phyloP scores from a whole-genome alignment of 1,284 basidiomycete species.

The Rugosomyces carneus region DNA sequence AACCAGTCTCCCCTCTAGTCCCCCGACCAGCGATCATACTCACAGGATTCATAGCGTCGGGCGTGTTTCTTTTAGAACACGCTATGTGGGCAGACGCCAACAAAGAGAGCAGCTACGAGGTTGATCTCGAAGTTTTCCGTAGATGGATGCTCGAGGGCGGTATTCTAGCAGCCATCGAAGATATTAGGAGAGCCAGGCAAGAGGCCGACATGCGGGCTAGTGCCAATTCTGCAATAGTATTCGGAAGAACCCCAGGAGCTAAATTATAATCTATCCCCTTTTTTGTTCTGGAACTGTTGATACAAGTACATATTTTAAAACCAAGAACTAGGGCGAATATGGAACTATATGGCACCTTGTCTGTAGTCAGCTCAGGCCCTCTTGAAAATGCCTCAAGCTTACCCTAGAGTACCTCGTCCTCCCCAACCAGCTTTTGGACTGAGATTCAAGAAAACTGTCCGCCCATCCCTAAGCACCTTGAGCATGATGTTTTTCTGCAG shows the following conservation, averaged over 20 bases:
- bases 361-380: conserved; percentile 3
- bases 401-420: conserved; percentile 81
- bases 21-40: conserved; percentile 53
- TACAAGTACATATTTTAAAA: neutral
- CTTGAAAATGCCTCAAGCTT: conserved; percentile 20
- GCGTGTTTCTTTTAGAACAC: conserved; percentile 58
- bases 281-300: neutral
- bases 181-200: conserved; percentile 32
- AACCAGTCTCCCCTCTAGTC: conserved; percentile 38
- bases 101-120: conserved; percentile 25
- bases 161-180: conserved; percentile 32
- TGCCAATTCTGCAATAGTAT: conserved; percentile 34
- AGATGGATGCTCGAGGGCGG: conserved; percentile 57
- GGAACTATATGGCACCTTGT: conserved; percentile 73
- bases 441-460: conserved; percentile 28
- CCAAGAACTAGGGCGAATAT: conserved; percentile 21
- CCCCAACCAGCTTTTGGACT: conserved; percentile 44
- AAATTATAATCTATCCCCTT: conserved; percentile 13
- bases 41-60: conserved; percentile 45
- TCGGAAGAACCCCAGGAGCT: conserved; percentile 17
- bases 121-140: conserved; percentile 47
- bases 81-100: conserved; percentile 47
- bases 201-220: conserved; percentile 24
- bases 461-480: conserved; percentile 32
- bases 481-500: conserved; percentile 34